Conservation (phyloP, 2,329 filamentous ascomycete genomes). For the Apiospora sp. region DNA sequence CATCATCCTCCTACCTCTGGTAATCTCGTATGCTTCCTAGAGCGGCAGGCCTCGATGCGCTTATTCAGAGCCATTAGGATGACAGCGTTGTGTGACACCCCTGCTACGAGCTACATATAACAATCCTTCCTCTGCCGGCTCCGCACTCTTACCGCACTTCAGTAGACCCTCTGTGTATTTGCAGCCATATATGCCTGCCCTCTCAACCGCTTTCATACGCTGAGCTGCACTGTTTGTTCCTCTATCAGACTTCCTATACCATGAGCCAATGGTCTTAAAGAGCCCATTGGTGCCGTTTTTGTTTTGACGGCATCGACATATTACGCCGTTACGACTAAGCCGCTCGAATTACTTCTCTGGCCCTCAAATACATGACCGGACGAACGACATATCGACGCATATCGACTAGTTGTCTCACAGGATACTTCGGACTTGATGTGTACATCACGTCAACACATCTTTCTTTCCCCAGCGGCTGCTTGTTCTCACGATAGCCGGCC, state of each 20-base stretch:
- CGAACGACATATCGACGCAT: neutral
- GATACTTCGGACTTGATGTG: neutral
- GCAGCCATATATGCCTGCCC: neutral
- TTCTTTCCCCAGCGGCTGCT: neutral
- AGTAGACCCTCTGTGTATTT: neutral
- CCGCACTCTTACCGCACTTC: neutral
- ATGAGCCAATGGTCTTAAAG: neutral
- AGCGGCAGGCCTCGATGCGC: neutral
- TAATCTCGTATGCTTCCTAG: neutral
- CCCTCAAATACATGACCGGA: neutral
- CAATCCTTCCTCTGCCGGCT: slow-evolving; percentile 9
- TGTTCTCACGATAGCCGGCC: neutral
- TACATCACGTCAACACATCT: neutral
- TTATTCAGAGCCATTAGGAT: neutral
- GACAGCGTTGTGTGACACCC: neutral
- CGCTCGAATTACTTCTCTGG: neutral
- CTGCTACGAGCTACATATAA: slow-evolving; percentile 16
- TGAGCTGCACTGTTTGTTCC: neutral
- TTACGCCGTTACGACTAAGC: neutral
- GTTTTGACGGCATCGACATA: neutral
- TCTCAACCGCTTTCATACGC: neutral
- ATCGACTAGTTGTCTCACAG: neutral
- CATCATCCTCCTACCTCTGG: neutral
- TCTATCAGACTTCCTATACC: neutral
- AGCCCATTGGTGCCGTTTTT: neutral